These are phyloP conservation scores for Allantophomopsis lycopodina DNA, from an alignment of 2,329 filamentous ascomycete genomes.

Conservation along the genomic window DNA sequence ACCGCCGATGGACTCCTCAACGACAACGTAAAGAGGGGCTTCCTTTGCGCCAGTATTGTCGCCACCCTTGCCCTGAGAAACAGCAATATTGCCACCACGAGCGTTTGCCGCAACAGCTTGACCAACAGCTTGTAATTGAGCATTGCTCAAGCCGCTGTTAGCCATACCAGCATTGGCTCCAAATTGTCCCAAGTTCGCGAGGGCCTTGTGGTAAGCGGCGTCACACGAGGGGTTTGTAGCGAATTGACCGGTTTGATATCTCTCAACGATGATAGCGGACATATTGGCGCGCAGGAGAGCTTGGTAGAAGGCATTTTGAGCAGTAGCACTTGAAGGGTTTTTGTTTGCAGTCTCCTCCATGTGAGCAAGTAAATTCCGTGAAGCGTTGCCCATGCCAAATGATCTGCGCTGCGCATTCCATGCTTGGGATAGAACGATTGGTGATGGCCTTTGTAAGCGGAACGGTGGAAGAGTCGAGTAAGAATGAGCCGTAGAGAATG, in stretches of 20 bases:
- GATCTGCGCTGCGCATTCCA: too few species aligned
- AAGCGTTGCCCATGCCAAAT: constrained; percentile 6
- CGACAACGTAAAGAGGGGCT: constrained; percentile 85
- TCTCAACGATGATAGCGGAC: constrained; percentile 82
- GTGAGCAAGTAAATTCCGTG: constrained; percentile 60
- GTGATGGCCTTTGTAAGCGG: too few species aligned
- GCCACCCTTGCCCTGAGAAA: constrained; percentile 27
- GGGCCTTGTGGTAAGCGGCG: constrained; percentile 62
- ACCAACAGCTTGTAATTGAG: constrained; percentile 64
- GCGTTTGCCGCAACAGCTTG: constrained; percentile 67
- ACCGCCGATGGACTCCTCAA: constrained; percentile 75
- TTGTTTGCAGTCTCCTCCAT: constrained; percentile 87
- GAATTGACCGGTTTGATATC: constrained; percentile 77
- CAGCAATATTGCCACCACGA: constrained; percentile 49
- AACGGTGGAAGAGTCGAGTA: too few species aligned
- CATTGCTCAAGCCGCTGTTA: constrained; percentile 31
- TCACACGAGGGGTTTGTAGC: constrained; percentile 70
- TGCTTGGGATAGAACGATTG: too few species aligned
- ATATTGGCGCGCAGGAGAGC: constrained; percentile 83
- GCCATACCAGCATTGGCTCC: constrained; percentile 12
- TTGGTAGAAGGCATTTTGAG: constrained; percentile 90
- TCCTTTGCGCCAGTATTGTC: constrained; percentile 58
- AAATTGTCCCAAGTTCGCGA: constrained; percentile 42
- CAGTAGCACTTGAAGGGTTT: constrained; percentile 73
- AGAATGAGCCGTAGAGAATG: too few species aligned